A percentile compares a stretch with the other conserved stretches of the same genome.
These are phyloP conservation scores for Zanthoxylum bungeanum DNA, from an alignment of 345 rosid genomes.

Conservation along the genomic window DNA sequence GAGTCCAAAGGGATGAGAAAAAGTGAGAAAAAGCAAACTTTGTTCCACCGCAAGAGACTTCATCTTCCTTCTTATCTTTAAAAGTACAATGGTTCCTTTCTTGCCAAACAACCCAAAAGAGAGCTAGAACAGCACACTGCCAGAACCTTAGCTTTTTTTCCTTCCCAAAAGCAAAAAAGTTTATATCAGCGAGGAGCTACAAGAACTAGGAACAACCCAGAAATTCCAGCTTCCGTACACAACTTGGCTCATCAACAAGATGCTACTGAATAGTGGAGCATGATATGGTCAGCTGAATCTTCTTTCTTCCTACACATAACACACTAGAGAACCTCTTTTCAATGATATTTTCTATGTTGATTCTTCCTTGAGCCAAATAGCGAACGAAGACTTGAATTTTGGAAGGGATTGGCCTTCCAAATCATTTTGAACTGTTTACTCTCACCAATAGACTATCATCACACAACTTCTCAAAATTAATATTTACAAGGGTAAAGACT, in stretches of 20 bases:
- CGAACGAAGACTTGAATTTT: too few relatives aligned
- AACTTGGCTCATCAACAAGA: neutral
- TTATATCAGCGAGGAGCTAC: neutral
- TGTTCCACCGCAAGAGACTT: neutral
- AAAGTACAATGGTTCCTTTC: too few relatives aligned
- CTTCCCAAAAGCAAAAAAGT: too few relatives aligned
- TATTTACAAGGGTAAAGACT: too few relatives aligned
- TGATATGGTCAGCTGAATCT: neutral
- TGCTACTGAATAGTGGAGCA: neutral
- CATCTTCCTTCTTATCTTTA: neutral
- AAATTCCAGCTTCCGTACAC: neutral
- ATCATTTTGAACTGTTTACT: too few relatives aligned
- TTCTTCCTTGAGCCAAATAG: too few relatives aligned
- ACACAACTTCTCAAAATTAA: too few relatives aligned
- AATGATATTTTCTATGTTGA: neutral
- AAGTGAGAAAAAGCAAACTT: neutral
- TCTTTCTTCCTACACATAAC: neutral
- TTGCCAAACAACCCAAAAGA: too few relatives aligned
- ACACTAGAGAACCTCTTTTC: neutral
- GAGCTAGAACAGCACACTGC: too few relatives aligned
- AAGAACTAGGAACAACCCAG: neutral
- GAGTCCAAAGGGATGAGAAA: neutral
- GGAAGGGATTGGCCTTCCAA: too few relatives aligned
- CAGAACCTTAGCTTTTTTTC: too few relatives aligned
- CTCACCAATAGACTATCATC: too few relatives aligned